These are phyloP conservation scores for Gonium pectorale DNA, from an alignment of 139 green algal species.

Conservation along the genomic window DNA sequence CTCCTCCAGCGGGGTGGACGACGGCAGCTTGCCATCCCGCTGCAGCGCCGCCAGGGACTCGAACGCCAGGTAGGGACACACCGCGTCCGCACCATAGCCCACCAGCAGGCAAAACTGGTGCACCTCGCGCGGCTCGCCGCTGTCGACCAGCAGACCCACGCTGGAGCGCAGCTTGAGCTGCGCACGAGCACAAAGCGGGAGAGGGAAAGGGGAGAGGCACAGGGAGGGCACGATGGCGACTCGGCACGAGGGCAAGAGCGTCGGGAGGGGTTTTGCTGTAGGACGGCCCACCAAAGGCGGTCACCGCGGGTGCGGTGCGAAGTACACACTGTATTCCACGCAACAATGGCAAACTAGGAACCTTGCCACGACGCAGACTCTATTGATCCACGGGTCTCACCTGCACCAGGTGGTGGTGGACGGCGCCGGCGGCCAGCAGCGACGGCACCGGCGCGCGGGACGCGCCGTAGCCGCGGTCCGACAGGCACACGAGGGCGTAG, in stretches of 20 bases:
- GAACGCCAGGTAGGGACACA: conserved; percentile 96
- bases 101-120: conserved; percentile 96
- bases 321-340: no score
- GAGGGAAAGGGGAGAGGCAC: no score
- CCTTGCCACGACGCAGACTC: no score
- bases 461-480: conserved; percentile 72
- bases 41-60: conserved; percentile 86
- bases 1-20: conserved; percentile 56
- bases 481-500: conserved; percentile 83
- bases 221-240: no score
- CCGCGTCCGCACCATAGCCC: conserved; percentile 92
- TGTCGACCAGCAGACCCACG: conserved; percentile 88
- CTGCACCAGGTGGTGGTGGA: conserved; percentile 93
- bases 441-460: conserved; percentile 81
- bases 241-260: no score
- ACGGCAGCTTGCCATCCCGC: conserved; percentile 77
- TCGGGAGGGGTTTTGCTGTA: no score
- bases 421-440: conserved; percentile 88
- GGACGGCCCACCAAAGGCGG: no score
- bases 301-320: no score
- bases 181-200: no score
- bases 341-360: no score
- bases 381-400: no score
- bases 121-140: conserved; percentile 78
- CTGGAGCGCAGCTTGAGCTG: conserved; percentile 51